Evolutionary conservation across 2,329 filamentous ascomycete genomes (phyloP).

Genomic region (Aspergillus japonicus): DNA sequence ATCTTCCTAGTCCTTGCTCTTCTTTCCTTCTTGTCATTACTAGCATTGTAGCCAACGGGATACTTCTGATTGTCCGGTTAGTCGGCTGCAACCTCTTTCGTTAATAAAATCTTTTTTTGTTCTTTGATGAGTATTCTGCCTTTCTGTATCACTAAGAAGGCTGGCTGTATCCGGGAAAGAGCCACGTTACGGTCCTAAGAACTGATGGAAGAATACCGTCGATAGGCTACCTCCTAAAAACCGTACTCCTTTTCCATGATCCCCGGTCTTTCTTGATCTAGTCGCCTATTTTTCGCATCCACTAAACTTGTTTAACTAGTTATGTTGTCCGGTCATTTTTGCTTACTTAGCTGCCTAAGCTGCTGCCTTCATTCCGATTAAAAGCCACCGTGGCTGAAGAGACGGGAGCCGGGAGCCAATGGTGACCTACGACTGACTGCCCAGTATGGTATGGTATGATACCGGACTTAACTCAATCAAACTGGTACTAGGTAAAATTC

Average conservation of each 20-base stretch:
- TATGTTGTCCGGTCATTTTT: not conserved
- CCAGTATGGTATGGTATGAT: not conserved
- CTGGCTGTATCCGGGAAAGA: too few species aligned
- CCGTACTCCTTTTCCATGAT: not conserved
- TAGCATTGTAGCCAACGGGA: too few species aligned
- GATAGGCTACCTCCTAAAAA: too few species aligned
- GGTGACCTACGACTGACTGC: not conserved
- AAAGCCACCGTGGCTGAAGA: slow-evolving; percentile 22
- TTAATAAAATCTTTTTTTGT: too few species aligned
- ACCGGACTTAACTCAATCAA: not conserved
- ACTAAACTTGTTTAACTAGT: not conserved
- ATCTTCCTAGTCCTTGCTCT: not conserved
- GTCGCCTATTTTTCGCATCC: not conserved
- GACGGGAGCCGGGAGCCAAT: not conserved
- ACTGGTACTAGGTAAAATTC: too few species aligned
- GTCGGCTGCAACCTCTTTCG: too few species aligned
- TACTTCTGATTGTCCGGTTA: too few species aligned
- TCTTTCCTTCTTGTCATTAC: not conserved
- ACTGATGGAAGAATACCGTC: too few species aligned
- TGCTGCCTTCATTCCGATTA: slow-evolving; percentile 10
- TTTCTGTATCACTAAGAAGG: too few species aligned
- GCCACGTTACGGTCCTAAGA: too few species aligned
- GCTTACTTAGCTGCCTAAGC: slow-evolving; percentile 15
- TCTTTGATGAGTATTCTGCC: too few species aligned
- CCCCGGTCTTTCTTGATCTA: not conserved